Evolutionary conservation across 306 rosid genomes (phyloP).

Genomic region (Quercus dentata): DNA sequence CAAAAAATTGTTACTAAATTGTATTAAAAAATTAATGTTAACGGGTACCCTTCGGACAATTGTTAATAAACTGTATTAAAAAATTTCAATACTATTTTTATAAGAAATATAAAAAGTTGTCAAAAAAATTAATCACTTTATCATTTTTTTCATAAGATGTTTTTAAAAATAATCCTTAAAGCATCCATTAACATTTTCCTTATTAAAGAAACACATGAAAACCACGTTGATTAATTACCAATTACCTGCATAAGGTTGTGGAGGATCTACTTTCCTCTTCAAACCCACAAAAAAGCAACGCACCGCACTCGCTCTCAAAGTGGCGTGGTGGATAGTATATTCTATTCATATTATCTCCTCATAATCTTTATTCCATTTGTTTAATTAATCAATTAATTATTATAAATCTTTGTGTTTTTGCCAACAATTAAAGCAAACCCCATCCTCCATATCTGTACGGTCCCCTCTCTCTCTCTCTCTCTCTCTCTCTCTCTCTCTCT

Average conservation of each 20-base stretch:
- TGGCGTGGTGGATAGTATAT: not conserved
- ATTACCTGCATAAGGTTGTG: not conserved
- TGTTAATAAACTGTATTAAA: no score
- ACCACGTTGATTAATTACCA: no score
- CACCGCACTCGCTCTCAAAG: not conserved
- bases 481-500: not conserved
- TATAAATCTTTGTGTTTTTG: conserved; percentile 5
- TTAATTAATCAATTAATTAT: not conserved
- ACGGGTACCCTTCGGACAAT: fast-evolving
- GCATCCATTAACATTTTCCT: no score
- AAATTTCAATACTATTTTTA: no score
- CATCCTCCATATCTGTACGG: conserved; percentile 12
- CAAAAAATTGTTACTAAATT: fast-evolving
- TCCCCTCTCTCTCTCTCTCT: not conserved
- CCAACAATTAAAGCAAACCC: conserved; percentile 43
- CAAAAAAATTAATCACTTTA: no score
- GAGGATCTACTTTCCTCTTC: not conserved
- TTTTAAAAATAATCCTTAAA: no score
- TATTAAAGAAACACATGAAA: no score
- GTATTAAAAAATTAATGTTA: no score
- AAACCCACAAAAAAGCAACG: not conserved
- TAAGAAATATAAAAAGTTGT: no score
- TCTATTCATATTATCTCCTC: not conserved
- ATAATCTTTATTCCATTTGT: not conserved
- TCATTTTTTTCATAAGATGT: no score